Base-by-base conservation (phyloP, 1,284 basidiomycete species). In the Schizophyllum amplum region DNA sequence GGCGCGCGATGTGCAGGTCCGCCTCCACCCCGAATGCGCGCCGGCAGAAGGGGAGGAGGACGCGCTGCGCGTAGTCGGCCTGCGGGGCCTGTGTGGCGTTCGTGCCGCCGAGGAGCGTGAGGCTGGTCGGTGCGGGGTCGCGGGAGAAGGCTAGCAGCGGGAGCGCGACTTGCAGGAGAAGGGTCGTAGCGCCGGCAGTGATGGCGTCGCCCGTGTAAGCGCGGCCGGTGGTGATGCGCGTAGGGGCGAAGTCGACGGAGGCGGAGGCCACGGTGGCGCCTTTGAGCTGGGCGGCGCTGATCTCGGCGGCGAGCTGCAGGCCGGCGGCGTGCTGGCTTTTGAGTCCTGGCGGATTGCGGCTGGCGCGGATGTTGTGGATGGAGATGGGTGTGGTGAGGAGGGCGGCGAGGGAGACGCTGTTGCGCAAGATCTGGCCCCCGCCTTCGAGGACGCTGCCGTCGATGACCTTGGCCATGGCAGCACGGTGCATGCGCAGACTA, bases 381-480 rank as follows among this genome's bases (percentile, higher is more conserved):
- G 71, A 70, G 20, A 89, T 71, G 1, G 82, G 80, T 58, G 76
- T 82, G 17, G 69, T 69, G 22, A 87, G 72, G 17, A 90, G 70
- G 4, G 81, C 78, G 26, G 87, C 79, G 33, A 88, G 71, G 1
- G 84, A 73, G 47, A 86, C 74, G 0, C 83, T 71, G 64, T 87
- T 87, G 51, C 87, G 80, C 20, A 90, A 70, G 33, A 89, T 79
- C 63, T 90, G 87, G 0, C 86, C 87, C 2, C 87, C 87, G 6
- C 87, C 87, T 71, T 79, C 77, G 9, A 80, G 72, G 4, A 74
- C 63, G 59, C 75, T 75, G 15, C 77, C 76, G 59, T 78, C 75
- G 53, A 78, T 70, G 50, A 71, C 51, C 21, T 68, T 56, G 24
- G 48, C 52, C 63, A 68, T 67, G 42, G 63, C 49, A 53, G 60